A percentile compares a stretch with the other conserved stretches of the same genome.
Evolutionary conservation across 1,284 basidiomycete species (phyloP).

Genomic region (Tetrapyrgos nigripes): DNA sequence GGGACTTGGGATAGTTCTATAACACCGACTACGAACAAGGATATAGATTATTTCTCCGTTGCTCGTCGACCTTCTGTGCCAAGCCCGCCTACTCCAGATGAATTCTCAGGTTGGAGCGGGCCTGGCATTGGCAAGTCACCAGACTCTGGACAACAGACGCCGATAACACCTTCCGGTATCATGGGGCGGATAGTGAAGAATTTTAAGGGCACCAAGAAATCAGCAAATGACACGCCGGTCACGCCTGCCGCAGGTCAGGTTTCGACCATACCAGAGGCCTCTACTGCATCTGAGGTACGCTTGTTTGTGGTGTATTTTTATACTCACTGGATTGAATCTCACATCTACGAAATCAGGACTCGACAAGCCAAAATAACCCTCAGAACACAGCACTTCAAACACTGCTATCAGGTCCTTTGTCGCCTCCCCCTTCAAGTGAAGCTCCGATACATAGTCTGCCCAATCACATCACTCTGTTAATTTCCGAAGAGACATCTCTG

Average conservation of each 20-base stretch:
- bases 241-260: slow-evolving; percentile 19
- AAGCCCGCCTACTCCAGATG: slow-evolving; percentile 50
- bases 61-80: slow-evolving; percentile 53
- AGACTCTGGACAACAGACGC: slow-evolving; percentile 45
- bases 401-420: slow-evolving; percentile 72
- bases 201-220: slow-evolving; percentile 70
- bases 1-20: slow-evolving; percentile 25
- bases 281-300: slow-evolving; percentile 37
- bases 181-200: slow-evolving; percentile 83
- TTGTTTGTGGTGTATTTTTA: slow-evolving; percentile 2
- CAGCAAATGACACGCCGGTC: slow-evolving; percentile 23
- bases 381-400: slow-evolving; percentile 62
- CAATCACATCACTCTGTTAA: slow-evolving; percentile 70
- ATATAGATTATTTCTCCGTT: slow-evolving; percentile 60
- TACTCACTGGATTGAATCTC: neutral
- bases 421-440: slow-evolving; percentile 75
- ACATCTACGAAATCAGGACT: slow-evolving; percentile 27
- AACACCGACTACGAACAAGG: slow-evolving; percentile 24
- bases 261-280: slow-evolving; percentile 29
- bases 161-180: slow-evolving; percentile 63
- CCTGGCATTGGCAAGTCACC: slow-evolving; percentile 43
- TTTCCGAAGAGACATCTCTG: slow-evolving; percentile 84
- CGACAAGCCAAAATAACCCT: slow-evolving; percentile 26
- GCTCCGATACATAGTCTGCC: slow-evolving; percentile 75
- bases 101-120: slow-evolving; percentile 57